Conservation (phyloP, 768 basidiomycete species). For the Cubamyces lactineus region DNA sequence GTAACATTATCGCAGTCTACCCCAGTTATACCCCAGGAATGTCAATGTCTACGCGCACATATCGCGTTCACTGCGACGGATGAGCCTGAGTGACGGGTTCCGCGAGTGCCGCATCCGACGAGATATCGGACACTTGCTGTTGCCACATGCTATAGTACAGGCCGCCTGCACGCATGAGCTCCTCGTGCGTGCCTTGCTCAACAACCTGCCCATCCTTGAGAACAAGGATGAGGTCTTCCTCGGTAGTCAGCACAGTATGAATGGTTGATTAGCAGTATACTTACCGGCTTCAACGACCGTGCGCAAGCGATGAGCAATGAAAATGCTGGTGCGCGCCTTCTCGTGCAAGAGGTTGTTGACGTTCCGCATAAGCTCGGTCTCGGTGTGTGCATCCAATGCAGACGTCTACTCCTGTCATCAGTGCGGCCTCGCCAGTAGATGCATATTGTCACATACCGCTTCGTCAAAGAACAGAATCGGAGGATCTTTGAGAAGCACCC, state of each 20-base stretch:
- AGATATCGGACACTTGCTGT: conserved; percentile 55
- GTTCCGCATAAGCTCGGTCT: conserved; percentile 93
- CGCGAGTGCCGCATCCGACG: conserved; percentile 10
- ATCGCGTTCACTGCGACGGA: not conserved
- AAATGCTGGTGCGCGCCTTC: conserved; percentile 88
- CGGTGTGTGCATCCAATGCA: conserved; percentile 93
- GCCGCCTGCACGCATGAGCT: conserved; percentile 70
- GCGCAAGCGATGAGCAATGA: conserved; percentile 92
- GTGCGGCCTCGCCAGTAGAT: not conserved
- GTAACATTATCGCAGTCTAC: no score
- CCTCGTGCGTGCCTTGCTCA: conserved; percentile 93
- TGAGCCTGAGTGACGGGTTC: not conserved
- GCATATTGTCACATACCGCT: conserved; percentile 65
- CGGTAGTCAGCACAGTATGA: conserved; percentile 1
- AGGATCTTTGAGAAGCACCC: conserved; percentile 92
- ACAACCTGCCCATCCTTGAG: conserved; percentile 88
- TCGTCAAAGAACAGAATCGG: conserved; percentile 98
- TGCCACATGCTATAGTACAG: conserved; percentile 84
- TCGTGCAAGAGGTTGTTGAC: conserved; percentile 80
- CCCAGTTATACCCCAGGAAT: not conserved
- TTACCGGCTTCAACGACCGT: conserved; percentile 89
- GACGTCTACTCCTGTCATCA: conserved; percentile 66
- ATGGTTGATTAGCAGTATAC: conserved; percentile 1
- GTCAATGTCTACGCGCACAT: not conserved
- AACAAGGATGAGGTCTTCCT: conserved; percentile 87